Conservation (phyloP, 2,329 filamentous ascomycete species). For the Microsporum audouinii region DNA sequence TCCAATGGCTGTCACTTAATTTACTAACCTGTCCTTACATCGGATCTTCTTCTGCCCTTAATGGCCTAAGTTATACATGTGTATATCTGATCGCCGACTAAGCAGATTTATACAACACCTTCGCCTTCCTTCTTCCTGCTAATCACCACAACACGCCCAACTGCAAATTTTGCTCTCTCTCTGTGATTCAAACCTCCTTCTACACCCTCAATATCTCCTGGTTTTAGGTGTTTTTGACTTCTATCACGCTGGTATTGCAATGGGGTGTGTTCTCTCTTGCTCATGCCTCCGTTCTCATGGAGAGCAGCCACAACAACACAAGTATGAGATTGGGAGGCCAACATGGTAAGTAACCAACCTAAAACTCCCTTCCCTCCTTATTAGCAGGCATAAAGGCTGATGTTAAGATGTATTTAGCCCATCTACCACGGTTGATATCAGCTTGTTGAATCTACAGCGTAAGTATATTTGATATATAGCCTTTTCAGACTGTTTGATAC, state of each 20-base stretch:
- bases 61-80: not conserved
- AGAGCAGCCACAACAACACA: not conserved
- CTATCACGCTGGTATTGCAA: not conserved
- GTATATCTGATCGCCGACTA: not conserved
- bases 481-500: not conserved
- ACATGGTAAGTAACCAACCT: not conserved
- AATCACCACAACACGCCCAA: not conserved
- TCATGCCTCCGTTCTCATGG: not conserved
- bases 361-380: not conserved
- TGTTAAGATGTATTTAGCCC: not conserved
- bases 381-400: not conserved
- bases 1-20: not conserved
- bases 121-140: not conserved
- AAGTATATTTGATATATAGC: not conserved
- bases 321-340: constrained; percentile 3
- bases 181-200: not conserved
- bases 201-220: not conserved
- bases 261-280: constrained; percentile 6
- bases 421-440: constrained; percentile 6
- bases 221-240: not conserved
- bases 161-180: not conserved
- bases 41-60: not conserved
- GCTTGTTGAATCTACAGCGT: constrained; percentile 6
- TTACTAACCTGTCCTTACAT: not conserved
- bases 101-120: not conserved